These are phyloP conservation scores for Mycena venus DNA, from an alignment of 768 basidiomycete species.

Conservation along the genomic window DNA sequence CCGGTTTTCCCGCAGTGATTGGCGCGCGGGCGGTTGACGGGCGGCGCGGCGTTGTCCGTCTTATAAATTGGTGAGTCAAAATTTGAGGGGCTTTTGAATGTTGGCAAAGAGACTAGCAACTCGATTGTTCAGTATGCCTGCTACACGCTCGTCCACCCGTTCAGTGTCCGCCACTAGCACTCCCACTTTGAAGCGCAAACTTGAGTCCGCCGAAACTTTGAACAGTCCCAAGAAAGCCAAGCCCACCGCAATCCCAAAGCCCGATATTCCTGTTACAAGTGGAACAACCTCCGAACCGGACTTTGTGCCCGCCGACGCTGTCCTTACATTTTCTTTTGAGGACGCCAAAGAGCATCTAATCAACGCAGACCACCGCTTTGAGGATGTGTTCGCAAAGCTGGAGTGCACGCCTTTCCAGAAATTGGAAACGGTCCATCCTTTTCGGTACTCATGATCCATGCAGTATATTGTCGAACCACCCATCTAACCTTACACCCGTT, in stretches of 20 bases:
- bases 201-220: constrained; percentile 4
- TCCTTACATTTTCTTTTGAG: constrained; percentile 82
- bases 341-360: constrained; percentile 82
- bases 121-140: constrained; percentile 44
- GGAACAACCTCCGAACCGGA: constrained; percentile 36
- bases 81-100: background rate
- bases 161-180: constrained; percentile 22
- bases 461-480: background rate
- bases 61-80: background rate
- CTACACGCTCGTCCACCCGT: constrained; percentile 50
- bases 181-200: constrained; percentile 21
- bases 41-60: background rate
- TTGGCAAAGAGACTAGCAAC: background rate
- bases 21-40: background rate
- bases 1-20: background rate
- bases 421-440: constrained; percentile 85
- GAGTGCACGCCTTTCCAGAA: constrained; percentile 84
- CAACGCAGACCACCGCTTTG: constrained; percentile 76
- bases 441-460: constrained; percentile 63
- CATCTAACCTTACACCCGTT: background rate
- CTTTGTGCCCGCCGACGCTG: constrained; percentile 69
- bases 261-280: constrained; percentile 19
- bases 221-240: constrained; percentile 38
- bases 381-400: constrained; percentile 72
- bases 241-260: background rate